phyloP scores from a whole-genome alignment of 441 rosid species.

The Metrosideros polymorpha region DNA sequence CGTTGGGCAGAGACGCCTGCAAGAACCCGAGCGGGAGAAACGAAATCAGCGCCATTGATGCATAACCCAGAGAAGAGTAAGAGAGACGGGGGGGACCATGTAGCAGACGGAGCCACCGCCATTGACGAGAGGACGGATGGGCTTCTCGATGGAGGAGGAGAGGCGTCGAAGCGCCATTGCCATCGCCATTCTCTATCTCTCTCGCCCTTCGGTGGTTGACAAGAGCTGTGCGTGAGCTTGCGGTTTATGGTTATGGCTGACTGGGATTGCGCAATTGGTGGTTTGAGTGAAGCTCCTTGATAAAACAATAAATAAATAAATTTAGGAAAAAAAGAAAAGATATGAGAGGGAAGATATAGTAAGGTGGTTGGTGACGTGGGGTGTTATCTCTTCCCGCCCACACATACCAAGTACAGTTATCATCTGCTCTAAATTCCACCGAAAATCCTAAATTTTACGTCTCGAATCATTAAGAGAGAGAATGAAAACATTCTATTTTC shows the following conservation, averaged over 20 bases:
- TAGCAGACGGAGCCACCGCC: conserved; percentile 40
- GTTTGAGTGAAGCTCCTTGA: conserved; percentile 9
- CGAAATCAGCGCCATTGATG: neutral
- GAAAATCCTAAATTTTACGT: no score
- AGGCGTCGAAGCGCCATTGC: conserved; percentile 94
- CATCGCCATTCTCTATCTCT: conserved; percentile 52
- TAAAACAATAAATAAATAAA: neutral
- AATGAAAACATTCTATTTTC: no score
- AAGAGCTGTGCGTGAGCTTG: neutral
- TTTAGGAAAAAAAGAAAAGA: neutral
- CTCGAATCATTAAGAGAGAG: no score
- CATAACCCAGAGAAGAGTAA: neutral
- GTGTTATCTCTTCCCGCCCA: neutral
- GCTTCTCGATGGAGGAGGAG: conserved; percentile 72
- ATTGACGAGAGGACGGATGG: conserved; percentile 72
- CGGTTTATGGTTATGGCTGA: conserved; percentile 37
- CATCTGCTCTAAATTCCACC: no score
- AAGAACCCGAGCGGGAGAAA: neutral
- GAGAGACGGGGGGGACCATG: conserved; percentile 34
- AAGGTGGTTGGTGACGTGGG: neutral
- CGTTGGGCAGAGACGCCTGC: conserved; percentile 91
- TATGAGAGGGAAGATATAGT: neutral
- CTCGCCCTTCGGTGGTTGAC: neutral
- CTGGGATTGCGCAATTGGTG: conserved; percentile 26
- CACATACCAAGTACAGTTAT: neutral